phyloP scores from a whole-genome alignment of 495 filamentous ascomycete genomes.

The Patellaria atrata region DNA sequence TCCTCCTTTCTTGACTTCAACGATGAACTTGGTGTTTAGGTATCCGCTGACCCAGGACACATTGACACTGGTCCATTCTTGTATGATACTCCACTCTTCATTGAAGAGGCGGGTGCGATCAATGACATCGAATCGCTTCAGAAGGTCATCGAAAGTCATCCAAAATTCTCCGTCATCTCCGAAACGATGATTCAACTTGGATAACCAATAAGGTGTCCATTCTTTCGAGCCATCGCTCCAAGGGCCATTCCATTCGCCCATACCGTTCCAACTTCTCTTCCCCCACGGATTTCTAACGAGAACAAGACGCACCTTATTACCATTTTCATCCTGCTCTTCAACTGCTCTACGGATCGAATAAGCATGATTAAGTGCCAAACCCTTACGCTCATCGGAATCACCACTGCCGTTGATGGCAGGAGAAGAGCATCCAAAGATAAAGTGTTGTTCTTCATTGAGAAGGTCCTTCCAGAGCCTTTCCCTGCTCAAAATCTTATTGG shows the following conservation, averaged over 20 bases:
- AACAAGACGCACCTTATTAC: constrained; percentile 15
- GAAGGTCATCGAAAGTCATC: constrained; percentile 66
- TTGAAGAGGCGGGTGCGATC: constrained; percentile 83
- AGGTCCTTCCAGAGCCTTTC: constrained; percentile 86
- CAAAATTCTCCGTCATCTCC: constrained; percentile 75
- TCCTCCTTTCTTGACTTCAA: constrained; percentile 50
- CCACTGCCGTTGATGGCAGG: constrained; percentile 39
- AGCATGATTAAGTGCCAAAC: constrained; percentile 63
- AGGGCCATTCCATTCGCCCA: constrained; percentile 44
- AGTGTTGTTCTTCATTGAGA: constrained; percentile 69
- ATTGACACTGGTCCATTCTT: constrained; percentile 69
- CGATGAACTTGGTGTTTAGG: constrained; percentile 65
- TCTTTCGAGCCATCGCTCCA: constrained; percentile 64
- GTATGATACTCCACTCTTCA: constrained; percentile 62
- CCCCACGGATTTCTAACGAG: constrained; percentile 78
- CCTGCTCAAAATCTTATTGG: constrained; percentile 71
- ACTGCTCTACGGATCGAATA: constrained; percentile 75
- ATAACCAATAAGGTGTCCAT: constrained; percentile 82
- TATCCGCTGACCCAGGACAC: constrained; percentile 81
- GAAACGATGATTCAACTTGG: constrained; percentile 61
- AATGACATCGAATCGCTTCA: constrained; percentile 65
- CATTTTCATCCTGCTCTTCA: constrained; percentile 55
- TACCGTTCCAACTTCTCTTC: constrained; percentile 25
- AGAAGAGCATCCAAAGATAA: constrained; percentile 46
- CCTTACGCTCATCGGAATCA: constrained; percentile 40